These are phyloP conservation scores for Escovopsis weberi DNA, from an alignment of 2,329 filamentous ascomycete genomes.

Conservation along the genomic window DNA sequence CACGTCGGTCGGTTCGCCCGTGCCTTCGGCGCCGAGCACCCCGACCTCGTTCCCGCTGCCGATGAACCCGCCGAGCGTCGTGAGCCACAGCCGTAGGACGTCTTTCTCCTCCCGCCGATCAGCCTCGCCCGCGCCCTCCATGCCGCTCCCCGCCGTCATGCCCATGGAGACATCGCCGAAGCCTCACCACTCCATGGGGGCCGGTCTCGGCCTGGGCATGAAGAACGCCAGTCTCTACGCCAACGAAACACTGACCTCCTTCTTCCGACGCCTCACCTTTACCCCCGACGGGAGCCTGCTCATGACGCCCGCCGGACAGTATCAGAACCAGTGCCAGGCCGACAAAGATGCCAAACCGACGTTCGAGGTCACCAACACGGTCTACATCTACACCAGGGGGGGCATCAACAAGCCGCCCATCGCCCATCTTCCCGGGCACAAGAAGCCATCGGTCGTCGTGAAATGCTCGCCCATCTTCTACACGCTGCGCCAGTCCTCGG, in stretches of 20 bases:
- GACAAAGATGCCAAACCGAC: conserved; percentile 55
- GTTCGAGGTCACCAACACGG: conserved; percentile 88
- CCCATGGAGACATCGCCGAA: conserved; percentile 82
- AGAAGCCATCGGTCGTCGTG: conserved; percentile 93
- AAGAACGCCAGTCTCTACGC: conserved; percentile 86
- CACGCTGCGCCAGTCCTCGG: conserved; percentile 53
- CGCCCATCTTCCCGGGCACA: conserved; percentile 88
- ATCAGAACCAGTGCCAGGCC: conserved; percentile 60
- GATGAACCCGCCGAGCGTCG: conserved; percentile 86
- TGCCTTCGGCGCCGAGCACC: conserved; percentile 82
- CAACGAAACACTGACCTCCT: conserved; percentile 92
- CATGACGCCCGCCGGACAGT: conserved; percentile 89
- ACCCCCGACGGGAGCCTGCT: conserved; percentile 89
- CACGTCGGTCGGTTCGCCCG: conserved; percentile 60
- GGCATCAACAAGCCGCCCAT: conserved; percentile 95
- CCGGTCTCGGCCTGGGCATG: conserved; percentile 43
- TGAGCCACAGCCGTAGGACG: conserved; percentile 85
- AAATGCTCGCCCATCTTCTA: conserved; percentile 88
- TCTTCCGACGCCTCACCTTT: conserved; percentile 87
- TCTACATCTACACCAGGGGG: conserved; percentile 93
- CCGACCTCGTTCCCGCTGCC: conserved; percentile 78
- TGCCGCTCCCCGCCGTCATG: conserved; percentile 91
- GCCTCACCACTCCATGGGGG: conserved; percentile 40
- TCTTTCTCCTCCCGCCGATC: conserved; percentile 84
- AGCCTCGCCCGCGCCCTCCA: conserved; percentile 80